A percentile compares a stretch with the other conserved stretches of the same genome.
Conservation (phyloP, 2,329 filamentous ascomycete genomes). For the Chaetomiaceae sp. region DNA sequence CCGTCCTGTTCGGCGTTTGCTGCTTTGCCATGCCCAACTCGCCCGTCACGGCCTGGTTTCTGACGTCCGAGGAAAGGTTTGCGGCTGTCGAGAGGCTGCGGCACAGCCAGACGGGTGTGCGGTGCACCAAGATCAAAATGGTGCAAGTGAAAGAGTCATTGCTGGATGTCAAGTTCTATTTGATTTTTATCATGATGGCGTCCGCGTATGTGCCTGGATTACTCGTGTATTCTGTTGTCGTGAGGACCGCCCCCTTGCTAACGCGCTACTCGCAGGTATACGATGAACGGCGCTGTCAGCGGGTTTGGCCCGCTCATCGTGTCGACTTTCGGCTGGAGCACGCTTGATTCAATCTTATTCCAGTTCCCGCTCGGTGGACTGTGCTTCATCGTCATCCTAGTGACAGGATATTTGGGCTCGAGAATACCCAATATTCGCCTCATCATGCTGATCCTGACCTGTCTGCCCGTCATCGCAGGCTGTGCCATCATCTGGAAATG, state of each 20-base stretch:
- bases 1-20: constrained; percentile 56
- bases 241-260: not conserved
- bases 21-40: constrained; percentile 60
- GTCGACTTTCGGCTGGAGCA: constrained; percentile 61
- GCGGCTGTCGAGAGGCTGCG: constrained; percentile 59
- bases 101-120: constrained; percentile 56
- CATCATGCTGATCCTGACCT: constrained; percentile 57
- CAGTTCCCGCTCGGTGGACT: constrained; percentile 68
- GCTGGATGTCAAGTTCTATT: constrained; percentile 56
- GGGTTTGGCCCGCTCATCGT: constrained; percentile 69
- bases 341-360: constrained; percentile 60
- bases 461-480: constrained; percentile 67
- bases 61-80: constrained; percentile 55
- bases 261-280: constrained; percentile 40
- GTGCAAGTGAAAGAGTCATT: constrained; percentile 53
- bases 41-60: constrained; percentile 62
- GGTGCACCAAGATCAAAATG: constrained; percentile 54
- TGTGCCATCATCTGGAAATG: constrained; percentile 70
- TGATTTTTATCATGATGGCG: constrained; percentile 62
- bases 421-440: constrained; percentile 58
- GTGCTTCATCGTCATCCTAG: constrained; percentile 60
- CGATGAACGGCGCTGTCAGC: constrained; percentile 63
- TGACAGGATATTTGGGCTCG: constrained; percentile 59
- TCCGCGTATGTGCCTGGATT: constrained; percentile 40
- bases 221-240: too few relatives aligned